Percentiles rank a stretch among this genome's conserved stretches.
phyloP scores from a whole-genome alignment of 176 grass and related monocot species.

The Musa itinerans region DNA sequence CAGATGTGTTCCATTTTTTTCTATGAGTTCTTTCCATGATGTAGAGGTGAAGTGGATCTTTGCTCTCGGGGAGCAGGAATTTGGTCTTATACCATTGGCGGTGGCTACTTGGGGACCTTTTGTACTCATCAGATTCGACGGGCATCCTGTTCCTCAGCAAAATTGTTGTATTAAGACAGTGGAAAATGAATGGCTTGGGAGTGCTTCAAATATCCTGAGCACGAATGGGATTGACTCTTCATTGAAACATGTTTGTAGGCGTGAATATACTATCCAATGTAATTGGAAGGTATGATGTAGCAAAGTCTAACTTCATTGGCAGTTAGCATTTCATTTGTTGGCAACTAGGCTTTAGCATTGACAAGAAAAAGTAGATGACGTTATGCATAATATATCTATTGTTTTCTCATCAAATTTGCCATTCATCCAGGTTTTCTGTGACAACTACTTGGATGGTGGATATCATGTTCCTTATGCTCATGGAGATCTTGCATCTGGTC shows the following conservation, averaged over 20 bases:
- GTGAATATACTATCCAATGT: conserved; percentile 85
- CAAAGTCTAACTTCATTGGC: background rate
- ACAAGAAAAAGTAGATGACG: background rate
- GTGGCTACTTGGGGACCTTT: conserved; percentile 84
- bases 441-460: conserved; percentile 95
- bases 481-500: conserved; percentile 73
- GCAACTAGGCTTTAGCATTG: conserved; percentile 4
- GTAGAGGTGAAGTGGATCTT: conserved; percentile 16
- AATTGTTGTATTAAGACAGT: conserved; percentile 30
- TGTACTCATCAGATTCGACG: conserved; percentile 57
- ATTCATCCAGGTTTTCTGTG: conserved; percentile 70
- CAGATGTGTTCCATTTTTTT: conserved; percentile 1
- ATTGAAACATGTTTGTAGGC: conserved; percentile 64
- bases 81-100: conserved; percentile 62
- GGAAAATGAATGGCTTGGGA: conserved; percentile 81
- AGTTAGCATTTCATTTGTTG: background rate
- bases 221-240: conserved; percentile 57
- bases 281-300: conserved; percentile 80
- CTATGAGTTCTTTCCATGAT: background rate
- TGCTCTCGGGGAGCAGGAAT: conserved; percentile 40
- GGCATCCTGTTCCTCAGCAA: conserved; percentile 21
- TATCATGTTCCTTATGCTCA: conserved; percentile 98
- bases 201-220: conserved; percentile 57
- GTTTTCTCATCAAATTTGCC: conserved; percentile 2
- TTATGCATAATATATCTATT: background rate